These are phyloP conservation scores for Myxozyma udenii DNA, from an alignment of 805 yeast species.

Conservation along the genomic window DNA sequence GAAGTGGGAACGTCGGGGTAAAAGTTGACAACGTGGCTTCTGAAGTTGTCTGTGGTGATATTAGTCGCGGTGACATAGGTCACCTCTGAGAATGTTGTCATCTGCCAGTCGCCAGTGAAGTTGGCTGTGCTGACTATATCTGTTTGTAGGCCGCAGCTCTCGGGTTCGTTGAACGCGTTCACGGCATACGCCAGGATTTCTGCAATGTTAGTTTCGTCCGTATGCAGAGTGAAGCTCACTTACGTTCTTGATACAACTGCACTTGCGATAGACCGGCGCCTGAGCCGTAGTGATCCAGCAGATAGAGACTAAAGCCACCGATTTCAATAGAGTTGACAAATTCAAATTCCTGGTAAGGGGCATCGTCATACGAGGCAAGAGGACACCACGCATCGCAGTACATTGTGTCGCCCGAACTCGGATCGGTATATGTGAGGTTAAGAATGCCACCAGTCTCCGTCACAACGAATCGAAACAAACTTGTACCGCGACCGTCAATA, in stretches of 20 bases:
- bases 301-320: slow-evolving; percentile 57
- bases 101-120: slow-evolving; percentile 31
- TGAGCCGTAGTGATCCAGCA: slow-evolving; percentile 65
- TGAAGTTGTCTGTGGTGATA: slow-evolving; percentile 10
- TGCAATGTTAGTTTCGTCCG: slow-evolving; percentile 13
- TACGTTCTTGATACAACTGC: slow-evolving; percentile 60
- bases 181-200: slow-evolving; percentile 66
- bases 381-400: slow-evolving; percentile 92
- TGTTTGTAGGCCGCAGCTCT: slow-evolving; percentile 50
- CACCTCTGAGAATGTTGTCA: slow-evolving; percentile 35
- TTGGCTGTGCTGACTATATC: slow-evolving; percentile 38
- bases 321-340: slow-evolving; percentile 68
- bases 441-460: slow-evolving; percentile 82
- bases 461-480: slow-evolving; percentile 68
- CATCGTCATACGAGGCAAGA: slow-evolving; percentile 43
- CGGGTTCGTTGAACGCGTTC: slow-evolving; percentile 60
- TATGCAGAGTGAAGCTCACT: neutral
- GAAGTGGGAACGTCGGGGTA: slow-evolving; percentile 66
- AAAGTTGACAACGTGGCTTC: slow-evolving; percentile 36
- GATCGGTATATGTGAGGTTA: slow-evolving; percentile 85
- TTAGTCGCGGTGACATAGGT: slow-evolving; percentile 39
- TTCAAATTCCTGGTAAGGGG: slow-evolving; percentile 73
- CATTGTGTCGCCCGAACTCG: slow-evolving; percentile 52
- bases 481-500: slow-evolving; percentile 47
- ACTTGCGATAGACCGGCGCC: slow-evolving; percentile 70